Conservation (phyloP, 768 basidiomycete species). For the Candolleomyces eurysporus region DNA sequence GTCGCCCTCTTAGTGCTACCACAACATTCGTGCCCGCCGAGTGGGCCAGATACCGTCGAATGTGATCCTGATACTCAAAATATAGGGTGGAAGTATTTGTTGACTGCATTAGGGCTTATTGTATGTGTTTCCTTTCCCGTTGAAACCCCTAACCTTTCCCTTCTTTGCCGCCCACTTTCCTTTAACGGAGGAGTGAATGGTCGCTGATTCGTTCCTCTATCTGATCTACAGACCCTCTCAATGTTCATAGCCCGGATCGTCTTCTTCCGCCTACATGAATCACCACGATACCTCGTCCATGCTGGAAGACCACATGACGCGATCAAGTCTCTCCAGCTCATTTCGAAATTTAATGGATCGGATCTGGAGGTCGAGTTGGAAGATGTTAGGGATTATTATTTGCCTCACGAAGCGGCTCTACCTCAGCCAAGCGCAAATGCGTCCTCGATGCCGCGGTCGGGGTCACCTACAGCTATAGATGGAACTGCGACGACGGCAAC, state of each 20-base stretch:
- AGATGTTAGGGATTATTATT: constrained; percentile 60
- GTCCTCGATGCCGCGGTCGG: background rate
- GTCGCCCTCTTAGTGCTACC: constrained; percentile 83
- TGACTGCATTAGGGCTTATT: constrained; percentile 73
- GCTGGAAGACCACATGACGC: constrained; percentile 85
- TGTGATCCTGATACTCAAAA: constrained; percentile 75
- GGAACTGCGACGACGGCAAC: too few relatives aligned
- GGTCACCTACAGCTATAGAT: too few relatives aligned
- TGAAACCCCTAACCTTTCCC: too few relatives aligned
- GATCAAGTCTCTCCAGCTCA: constrained; percentile 75
- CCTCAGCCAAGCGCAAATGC: background rate
- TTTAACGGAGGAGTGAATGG: too few relatives aligned
- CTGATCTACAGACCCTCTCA: constrained; percentile 59
- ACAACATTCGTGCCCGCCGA: constrained; percentile 52
- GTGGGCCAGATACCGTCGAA: constrained; percentile 22
- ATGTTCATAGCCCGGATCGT: constrained; percentile 89
- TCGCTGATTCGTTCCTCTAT: too few relatives aligned
- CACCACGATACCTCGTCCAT: constrained; percentile 89
- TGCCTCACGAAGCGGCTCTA: background rate
- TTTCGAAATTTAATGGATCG: constrained; percentile 84
- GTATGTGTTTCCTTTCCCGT: constrained; percentile 47
- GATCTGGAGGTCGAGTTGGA: constrained; percentile 61
- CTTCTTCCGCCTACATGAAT: constrained; percentile 92
- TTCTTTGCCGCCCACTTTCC: too few relatives aligned
- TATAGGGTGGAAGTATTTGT: constrained; percentile 86